Evolutionary conservation across 768 basidiomycete genomes (phyloP), one percentile per base, ranked within the genome.

Genomic region (Coprinellus aureogranulatus): DNA sequence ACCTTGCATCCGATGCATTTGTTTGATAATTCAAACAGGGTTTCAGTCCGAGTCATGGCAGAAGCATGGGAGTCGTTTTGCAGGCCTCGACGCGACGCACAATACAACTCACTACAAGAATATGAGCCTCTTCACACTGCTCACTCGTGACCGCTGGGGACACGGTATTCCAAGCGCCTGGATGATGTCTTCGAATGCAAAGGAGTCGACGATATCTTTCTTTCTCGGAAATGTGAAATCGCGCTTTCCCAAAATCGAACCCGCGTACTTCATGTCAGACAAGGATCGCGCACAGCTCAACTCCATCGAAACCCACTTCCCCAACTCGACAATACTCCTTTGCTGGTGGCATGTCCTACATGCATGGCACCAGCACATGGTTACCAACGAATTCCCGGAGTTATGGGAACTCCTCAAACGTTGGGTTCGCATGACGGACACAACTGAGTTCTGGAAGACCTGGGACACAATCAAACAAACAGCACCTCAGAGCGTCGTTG

Each of bases 321-420:
- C 54, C 0, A 30, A 34, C 3, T 28, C 65, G 0, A 30, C 16
- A 0, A 31, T 68, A 9, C 52, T 63, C 2, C 54, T 70, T 0
- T 70, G 69, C 59, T 68, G 67, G 66, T 70, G 68, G 70, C 70
- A 70, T 48, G 66, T 70, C 40, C 65, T 70, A 30, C 70, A 70
- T 49, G 64, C 67, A 1, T 70, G 68, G 69, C 67, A 68, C 37
- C 61, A 69, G 30, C 68, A 70, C 52, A 58, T 72, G 27, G 14
- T 12, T 10, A 59, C 55, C 18, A 26, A 22, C 18, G 16, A n/a
- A 12, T 18, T 31, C 44, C 58, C 62, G 8, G 60, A 64, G 26
- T 57, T 68, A 1, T 70, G 68, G 68, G 42, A 46, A 9, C 44
- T 47, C 2, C 59, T 70, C 23, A 67, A 70, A 48, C 11, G 11